Base-by-base conservation (phyloP, 2,329 filamentous ascomycete species). In the Phialocephala sp. region DNA sequence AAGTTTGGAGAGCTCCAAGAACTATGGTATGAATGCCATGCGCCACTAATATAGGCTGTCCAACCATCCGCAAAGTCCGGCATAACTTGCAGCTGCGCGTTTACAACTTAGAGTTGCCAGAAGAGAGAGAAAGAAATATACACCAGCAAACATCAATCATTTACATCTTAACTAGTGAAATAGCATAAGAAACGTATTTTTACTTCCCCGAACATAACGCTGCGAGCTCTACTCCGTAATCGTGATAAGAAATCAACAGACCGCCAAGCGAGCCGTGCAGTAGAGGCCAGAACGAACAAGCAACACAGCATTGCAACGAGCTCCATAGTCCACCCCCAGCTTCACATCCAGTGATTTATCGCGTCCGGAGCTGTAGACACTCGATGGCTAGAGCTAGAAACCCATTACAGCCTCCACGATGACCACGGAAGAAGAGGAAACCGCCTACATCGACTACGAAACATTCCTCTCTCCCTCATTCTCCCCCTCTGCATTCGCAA, bases 401-500 rank as follows among this genome's bases (percentile, higher is more conserved):
- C 20, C 50, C 45, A 39, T 32, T n/a, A 27, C 65, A 64, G 41
- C 41, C 54, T 32, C 63, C 67, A 71, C 62, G 18, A 73, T 73
- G 72, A 70, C 70, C 37, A 60, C 73, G 15, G 70, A 71, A 68
- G 80, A 83, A 64, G 84, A 86, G 54, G 89, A 90, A 65, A 85
- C 89, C 47, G 95, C 92, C 9, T 99, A 99, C 80, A 94, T 99
- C 76, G 94, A 98, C 85, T 97, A 97, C 80, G 93, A 97, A 77
- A 86, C 92, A 69, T 97, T 99, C 75, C 87, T 97, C 70, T 87
- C 90, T 58, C 91, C 93, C 12, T 82, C 86, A 68, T 99, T 99
- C 81, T 91, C 89, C 24, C 87, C 94, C 6, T 84, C 91, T 22
- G 80, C 85, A 18, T 97, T 98, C 76, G 94, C 95, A 73, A 97